phyloP scores from a whole-genome alignment of 164 flowering plant species.

The Warburgia ugandensis region DNA sequence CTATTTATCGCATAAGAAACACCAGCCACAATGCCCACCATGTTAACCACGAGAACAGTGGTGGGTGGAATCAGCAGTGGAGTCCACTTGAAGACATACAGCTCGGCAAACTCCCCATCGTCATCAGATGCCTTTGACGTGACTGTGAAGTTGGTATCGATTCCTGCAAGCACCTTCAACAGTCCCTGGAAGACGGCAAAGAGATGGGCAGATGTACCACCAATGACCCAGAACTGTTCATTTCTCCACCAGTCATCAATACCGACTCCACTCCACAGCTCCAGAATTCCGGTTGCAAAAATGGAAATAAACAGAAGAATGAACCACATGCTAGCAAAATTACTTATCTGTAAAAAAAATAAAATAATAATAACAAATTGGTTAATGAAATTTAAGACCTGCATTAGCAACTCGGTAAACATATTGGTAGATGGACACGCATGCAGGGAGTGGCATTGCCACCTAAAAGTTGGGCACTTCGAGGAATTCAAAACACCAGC shows the following conservation, averaged over 20 bases:
- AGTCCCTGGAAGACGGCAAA: slow-evolving; percentile 77
- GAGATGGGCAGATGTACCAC: slow-evolving; percentile 26
- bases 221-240: slow-evolving; percentile 18
- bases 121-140: slow-evolving; percentile 33
- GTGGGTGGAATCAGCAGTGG: slow-evolving; percentile 76
- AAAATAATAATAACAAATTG: too few species aligned
- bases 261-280: slow-evolving; percentile 86
- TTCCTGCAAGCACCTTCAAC: too few species aligned
- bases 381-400: too few species aligned
- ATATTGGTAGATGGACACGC: too few species aligned
- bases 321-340: slow-evolving; percentile 75
- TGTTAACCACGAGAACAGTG: slow-evolving; percentile 11
- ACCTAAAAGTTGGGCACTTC: too few species aligned
- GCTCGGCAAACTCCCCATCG: slow-evolving; percentile 68
- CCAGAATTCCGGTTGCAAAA: slow-evolving; percentile 81
- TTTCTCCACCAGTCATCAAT: slow-evolving; percentile 41
- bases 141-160: slow-evolving; percentile 86
- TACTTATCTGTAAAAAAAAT: slow-evolving; percentile 87
- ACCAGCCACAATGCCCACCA: slow-evolving; percentile 13
- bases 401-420: too few species aligned
- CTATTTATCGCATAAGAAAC: slow-evolving; percentile 14
- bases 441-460: too few species aligned
- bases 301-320: slow-evolving; percentile 69
- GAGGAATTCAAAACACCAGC: too few species aligned
- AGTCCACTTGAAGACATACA: slow-evolving; percentile 82